Conservation (phyloP, 441 rosid genomes). For the Aleurites moluccanus region DNA sequence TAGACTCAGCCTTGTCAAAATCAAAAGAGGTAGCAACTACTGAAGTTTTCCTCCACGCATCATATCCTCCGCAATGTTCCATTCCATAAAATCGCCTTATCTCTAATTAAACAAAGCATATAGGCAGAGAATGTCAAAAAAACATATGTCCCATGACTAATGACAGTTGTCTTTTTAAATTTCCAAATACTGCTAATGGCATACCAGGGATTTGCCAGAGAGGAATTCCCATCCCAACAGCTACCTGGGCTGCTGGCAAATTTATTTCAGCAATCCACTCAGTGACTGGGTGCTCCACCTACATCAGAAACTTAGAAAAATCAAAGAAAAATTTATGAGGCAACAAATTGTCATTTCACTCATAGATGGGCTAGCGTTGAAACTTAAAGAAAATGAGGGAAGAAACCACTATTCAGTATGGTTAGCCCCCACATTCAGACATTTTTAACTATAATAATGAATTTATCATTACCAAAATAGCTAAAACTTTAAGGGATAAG, state of each 20-base stretch:
- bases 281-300: conserved; percentile 99
- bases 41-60: conserved; percentile 93
- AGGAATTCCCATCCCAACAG: conserved; percentile 99
- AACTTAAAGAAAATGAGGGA: conserved; percentile 20
- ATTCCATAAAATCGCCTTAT: conserved; percentile 95
- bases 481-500: no score
- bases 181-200: conserved; percentile 19
- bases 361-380: conserved; percentile 4
- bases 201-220: conserved; percentile 98
- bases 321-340: not conserved
- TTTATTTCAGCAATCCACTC: conserved; percentile 99
- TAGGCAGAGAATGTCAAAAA: conserved; percentile 19
- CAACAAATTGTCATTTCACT: conserved; percentile 19
- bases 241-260: conserved; percentile 99
- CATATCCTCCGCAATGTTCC: conserved; percentile 94
- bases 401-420: conserved; percentile 14
- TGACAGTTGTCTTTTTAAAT: conserved; percentile 14
- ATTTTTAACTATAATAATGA: not conserved
- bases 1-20: conserved; percentile 89
- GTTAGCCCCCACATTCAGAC: not conserved
- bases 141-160: conserved; percentile 19
- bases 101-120: conserved; percentile 49
- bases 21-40: conserved; percentile 68
- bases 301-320: conserved; percentile 21
- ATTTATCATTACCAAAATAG: not conserved